Percentiles rank a stretch among this genome's conserved stretches.
Conservation (phyloP, 176 grass and related monocot genomes). For the Ensete ventricosum region DNA sequence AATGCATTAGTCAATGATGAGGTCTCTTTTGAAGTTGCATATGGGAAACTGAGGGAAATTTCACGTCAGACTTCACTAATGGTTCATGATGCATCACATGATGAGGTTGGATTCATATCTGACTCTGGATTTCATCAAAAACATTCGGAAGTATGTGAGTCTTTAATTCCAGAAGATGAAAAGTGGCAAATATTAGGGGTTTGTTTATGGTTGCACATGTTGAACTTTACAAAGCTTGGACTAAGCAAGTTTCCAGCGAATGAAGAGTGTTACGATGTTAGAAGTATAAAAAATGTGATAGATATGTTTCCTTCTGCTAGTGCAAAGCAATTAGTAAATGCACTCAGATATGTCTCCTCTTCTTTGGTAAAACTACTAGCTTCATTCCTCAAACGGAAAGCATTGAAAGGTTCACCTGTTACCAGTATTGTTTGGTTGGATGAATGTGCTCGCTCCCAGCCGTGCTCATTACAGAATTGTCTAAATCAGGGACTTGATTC, state of each 20-base stretch:
- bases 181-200: slow-evolving; percentile 60
- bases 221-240: slow-evolving; percentile 41
- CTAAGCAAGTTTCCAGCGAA: slow-evolving; percentile 36
- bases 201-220: slow-evolving; percentile 66
- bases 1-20: slow-evolving; percentile 37
- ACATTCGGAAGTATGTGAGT: slow-evolving; percentile 21
- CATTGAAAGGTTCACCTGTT: slow-evolving; percentile 30
- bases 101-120: slow-evolving; percentile 13
- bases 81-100: slow-evolving; percentile 30
- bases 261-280: slow-evolving; percentile 29
- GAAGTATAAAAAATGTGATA: slow-evolving; percentile 25
- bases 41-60: slow-evolving; percentile 41
- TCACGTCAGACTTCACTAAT: slow-evolving; percentile 26
- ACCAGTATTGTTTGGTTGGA: slow-evolving; percentile 51
- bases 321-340: slow-evolving; percentile 41
- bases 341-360: slow-evolving; percentile 54
- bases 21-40: slow-evolving; percentile 37
- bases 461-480: slow-evolving; percentile 23
- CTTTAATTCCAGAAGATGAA: slow-evolving; percentile 45
- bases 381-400: slow-evolving; percentile 56
- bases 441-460: slow-evolving; percentile 28
- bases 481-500: slow-evolving; percentile 30
- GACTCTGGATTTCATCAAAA: slow-evolving; percentile 13
- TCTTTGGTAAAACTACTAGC: slow-evolving; percentile 53
- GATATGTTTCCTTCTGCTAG: slow-evolving; percentile 22